A percentile compares a stretch with the other conserved stretches of the same genome.
Evolutionary conservation across 768 basidiomycete genomes (phyloP).

Genomic region (Phaeolepiota aurea): DNA sequence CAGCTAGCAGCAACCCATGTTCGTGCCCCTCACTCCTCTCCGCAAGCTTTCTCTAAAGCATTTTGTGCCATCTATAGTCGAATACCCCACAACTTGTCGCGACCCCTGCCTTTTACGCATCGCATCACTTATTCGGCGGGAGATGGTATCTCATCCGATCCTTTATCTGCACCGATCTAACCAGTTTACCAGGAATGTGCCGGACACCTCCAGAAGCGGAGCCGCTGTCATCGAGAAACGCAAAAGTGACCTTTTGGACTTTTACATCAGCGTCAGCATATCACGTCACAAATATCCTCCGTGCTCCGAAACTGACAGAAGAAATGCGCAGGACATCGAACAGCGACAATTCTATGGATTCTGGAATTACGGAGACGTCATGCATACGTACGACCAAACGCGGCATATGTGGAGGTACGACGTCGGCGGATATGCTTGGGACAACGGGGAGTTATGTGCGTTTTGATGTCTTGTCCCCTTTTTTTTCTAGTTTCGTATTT

Average conservation of each 20-base stretch:
- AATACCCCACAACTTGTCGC: constrained; percentile 24
- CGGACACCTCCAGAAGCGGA: constrained; percentile 21
- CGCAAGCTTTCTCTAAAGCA: not conserved
- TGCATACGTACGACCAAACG: constrained; percentile 32
- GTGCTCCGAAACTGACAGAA: not conserved
- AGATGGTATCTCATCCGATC: constrained; percentile 16
- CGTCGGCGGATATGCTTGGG: constrained; percentile 28
- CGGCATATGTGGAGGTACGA: constrained; percentile 30
- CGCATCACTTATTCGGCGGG: constrained; percentile 26
- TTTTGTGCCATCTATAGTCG: constrained; percentile 12
- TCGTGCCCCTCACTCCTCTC: constrained; percentile 2
- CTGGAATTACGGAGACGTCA: constrained; percentile 30
- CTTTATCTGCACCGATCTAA: not conserved
- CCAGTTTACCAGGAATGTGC: constrained; percentile 16
- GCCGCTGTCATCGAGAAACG: constrained; percentile 23
- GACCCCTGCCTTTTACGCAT: constrained; percentile 24
- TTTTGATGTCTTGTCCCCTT: not conserved
- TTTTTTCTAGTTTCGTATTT: not conserved
- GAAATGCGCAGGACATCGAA: constrained; percentile 23
- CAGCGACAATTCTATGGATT: constrained; percentile 29
- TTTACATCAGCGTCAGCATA: constrained; percentile 27
- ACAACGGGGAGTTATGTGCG: constrained; percentile 26
- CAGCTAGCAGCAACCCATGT: constrained; percentile 22
- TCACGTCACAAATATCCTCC: not conserved
- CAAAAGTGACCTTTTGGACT: constrained; percentile 25